Conservation (phyloP, 352 stramenopile genomes). For the Aphanomyces cochlioides region DNA sequence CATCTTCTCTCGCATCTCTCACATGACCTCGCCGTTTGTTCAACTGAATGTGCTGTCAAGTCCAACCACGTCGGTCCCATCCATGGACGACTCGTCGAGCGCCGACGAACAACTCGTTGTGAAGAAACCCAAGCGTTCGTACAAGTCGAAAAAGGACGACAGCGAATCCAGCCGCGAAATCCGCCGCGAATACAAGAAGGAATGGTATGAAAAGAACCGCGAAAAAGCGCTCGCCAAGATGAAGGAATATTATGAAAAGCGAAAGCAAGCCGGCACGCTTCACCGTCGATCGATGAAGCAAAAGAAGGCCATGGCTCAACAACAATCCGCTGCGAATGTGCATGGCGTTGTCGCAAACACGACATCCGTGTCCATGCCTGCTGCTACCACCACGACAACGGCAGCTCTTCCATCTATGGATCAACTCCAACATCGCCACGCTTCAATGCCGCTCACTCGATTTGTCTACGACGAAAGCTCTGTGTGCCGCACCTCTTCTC, state of each 20-base stretch:
- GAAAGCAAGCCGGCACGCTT: slow-evolving; percentile 29
- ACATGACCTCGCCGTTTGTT: neutral
- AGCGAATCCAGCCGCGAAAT: slow-evolving; percentile 23
- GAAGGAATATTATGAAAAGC: slow-evolving; percentile 29
- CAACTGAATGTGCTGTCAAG: neutral
- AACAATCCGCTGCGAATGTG: neutral
- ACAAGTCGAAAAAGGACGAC: slow-evolving; percentile 13
- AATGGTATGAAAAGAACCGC: slow-evolving; percentile 30
- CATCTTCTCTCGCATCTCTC: neutral
- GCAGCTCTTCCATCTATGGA: neutral
- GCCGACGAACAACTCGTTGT: slow-evolving; percentile 16
- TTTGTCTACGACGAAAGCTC: slow-evolving; percentile 20
- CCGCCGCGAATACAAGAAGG: slow-evolving; percentile 29
- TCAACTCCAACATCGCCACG: slow-evolving; percentile 12
- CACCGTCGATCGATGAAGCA: slow-evolving; percentile 26
- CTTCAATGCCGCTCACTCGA: neutral
- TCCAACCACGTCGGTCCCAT: slow-evolving; percentile 7
- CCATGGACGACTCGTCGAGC: slow-evolving; percentile 22
- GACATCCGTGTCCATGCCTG: neutral
- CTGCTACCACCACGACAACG: too few relatives aligned
- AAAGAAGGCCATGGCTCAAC: neutral
- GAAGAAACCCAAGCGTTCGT: neutral
- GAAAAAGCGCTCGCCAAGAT: slow-evolving; percentile 29
- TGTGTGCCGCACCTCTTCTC: neutral
- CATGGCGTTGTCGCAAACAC: neutral